Evolutionary conservation across 1,284 basidiomycete species (phyloP).

Genomic region (Pyrrhoderma lamaoense): DNA sequence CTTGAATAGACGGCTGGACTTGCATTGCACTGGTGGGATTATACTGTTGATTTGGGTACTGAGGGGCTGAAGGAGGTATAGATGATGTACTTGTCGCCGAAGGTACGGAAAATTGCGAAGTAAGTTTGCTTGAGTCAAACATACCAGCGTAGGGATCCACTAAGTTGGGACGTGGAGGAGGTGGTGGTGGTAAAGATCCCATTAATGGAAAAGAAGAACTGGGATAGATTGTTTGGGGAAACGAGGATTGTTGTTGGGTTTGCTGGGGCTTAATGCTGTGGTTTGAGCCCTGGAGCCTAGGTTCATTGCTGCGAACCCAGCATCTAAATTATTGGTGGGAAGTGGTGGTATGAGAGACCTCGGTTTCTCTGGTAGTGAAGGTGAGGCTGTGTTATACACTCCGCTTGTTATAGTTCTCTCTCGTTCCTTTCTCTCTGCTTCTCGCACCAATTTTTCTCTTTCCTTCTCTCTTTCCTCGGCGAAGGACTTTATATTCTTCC

Average conservation of each 20-base stretch:
- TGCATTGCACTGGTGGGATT: slow-evolving; percentile 29
- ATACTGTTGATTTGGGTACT: slow-evolving; percentile 17
- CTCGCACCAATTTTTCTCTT: slow-evolving; percentile 58
- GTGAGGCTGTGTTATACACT: slow-evolving; percentile 28
- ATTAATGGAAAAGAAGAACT: slow-evolving; percentile 18
- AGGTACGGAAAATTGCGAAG: slow-evolving; percentile 10
- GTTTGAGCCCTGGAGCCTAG: slow-evolving; percentile 25
- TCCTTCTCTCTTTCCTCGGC: slow-evolving; percentile 62
- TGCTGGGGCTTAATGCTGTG: slow-evolving; percentile 19
- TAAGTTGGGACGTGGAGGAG: slow-evolving; percentile 24
- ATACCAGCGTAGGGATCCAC: slow-evolving; percentile 21
- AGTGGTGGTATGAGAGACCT: slow-evolving; percentile 39
- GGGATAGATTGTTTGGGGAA: slow-evolving; percentile 13
- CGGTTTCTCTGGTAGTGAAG: slow-evolving; percentile 41
- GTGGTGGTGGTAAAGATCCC: slow-evolving; percentile 27
- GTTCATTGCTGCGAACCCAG: slow-evolving; percentile 50
- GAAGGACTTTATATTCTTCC: slow-evolving; percentile 56
- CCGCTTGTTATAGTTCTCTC: slow-evolving; percentile 33
- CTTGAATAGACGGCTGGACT: slow-evolving; percentile 18
- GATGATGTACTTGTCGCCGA: not conserved
- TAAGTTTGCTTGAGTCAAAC: slow-evolving; percentile 6
- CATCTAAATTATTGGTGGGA: slow-evolving; percentile 31
- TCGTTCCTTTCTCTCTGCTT: slow-evolving; percentile 57
- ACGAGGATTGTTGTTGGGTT: not conserved
- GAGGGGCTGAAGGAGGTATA: slow-evolving; percentile 13